Evolutionary conservation across 1,284 basidiomycete species (phyloP), one percentile per base, ranked within the genome.

Genomic region (Microbotryum scabiosae): DNA sequence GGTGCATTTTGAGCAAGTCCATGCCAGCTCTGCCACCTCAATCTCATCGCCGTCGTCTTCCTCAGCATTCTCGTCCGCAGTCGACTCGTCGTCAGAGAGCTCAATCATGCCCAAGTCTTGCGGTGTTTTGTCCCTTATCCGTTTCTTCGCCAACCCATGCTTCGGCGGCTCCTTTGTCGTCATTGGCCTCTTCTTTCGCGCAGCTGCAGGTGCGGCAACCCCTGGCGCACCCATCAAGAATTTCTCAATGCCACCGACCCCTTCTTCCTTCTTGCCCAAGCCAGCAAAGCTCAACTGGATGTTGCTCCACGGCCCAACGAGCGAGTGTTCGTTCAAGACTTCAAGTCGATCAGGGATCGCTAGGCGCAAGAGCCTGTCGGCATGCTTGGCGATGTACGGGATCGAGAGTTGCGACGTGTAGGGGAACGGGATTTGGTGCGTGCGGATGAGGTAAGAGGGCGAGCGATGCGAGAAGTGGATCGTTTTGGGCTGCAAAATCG

Each of bases 221-320:
- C 43, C 74, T 73, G 56, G 75, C 67, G 36, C 74, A 57, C 58
- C 79, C 23, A 8, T 44, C 30, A 97, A 84, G 76, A 97, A 98
- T 0, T 84, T 83, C 72, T 92, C 87, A 55, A 97, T 94, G 25
- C 82, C 86, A 64, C 82, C 82, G 73, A 97, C 92, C 1, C 92
- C 92, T 2, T 78, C 76, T 73, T 94, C 91, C 46, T 85, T 78
- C 20, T 80, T 78, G 65, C 88, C 90, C 43, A 98, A 82, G 0
- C 90, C 90, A 9, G 85, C 82, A 71, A 98, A 96, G 1, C 84
- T 82, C 30, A 97, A 78, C 20, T 82, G 80, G 5, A 97, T 81
- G 66, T 82, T 82, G 45, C 85, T 85, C 53, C 96, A 80, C n/a
- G 63, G 66, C 3, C 69, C 69, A n/a, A 67, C 58, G 23, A 58